Conservation (phyloP, 805 yeast species). For the Candida dendrica region DNA sequence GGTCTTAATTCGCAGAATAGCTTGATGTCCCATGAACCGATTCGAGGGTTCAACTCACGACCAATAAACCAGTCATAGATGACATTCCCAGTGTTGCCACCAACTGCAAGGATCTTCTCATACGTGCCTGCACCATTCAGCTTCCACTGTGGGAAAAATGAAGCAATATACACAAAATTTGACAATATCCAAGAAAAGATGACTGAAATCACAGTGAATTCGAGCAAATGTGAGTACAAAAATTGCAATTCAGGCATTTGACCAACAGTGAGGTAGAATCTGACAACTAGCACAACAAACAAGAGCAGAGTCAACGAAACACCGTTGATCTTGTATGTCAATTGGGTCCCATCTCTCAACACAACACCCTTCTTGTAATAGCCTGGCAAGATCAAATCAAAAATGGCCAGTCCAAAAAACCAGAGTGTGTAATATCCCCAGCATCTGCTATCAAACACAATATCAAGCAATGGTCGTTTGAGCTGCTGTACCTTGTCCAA, state of each 20-base stretch:
- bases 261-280: slow-evolving; percentile 46
- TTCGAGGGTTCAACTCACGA: slow-evolving; percentile 87
- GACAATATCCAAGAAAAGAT: slow-evolving; percentile 61
- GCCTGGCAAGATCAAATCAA: slow-evolving; percentile 68
- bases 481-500: slow-evolving; percentile 28
- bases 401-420: slow-evolving; percentile 57
- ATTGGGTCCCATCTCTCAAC: slow-evolving; percentile 67
- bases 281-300: slow-evolving; percentile 34
- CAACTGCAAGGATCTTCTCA: slow-evolving; percentile 71
- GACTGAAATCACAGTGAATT: slow-evolving; percentile 55
- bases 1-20: slow-evolving; percentile 92
- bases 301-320: slow-evolving; percentile 39
- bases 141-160: slow-evolving; percentile 53
- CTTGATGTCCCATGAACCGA: slow-evolving; percentile 82
- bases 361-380: slow-evolving; percentile 52
- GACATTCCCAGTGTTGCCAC: slow-evolving; percentile 75
- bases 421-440: slow-evolving; percentile 67
- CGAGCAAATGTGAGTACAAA: slow-evolving; percentile 60
- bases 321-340: slow-evolving; percentile 82
- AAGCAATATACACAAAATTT: slow-evolving; percentile 52
- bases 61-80: slow-evolving; percentile 96
- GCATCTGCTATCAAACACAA: slow-evolving; percentile 36
- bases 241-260: slow-evolving; percentile 74
- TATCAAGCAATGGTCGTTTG: slow-evolving; percentile 25
- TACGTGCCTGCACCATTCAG: slow-evolving; percentile 45